Percentiles rank a stretch among this genome's conserved stretches.
phyloP scores from a whole-genome alignment of 2,329 filamentous ascomycete genomes.

The Colletotrichum sp. region DNA sequence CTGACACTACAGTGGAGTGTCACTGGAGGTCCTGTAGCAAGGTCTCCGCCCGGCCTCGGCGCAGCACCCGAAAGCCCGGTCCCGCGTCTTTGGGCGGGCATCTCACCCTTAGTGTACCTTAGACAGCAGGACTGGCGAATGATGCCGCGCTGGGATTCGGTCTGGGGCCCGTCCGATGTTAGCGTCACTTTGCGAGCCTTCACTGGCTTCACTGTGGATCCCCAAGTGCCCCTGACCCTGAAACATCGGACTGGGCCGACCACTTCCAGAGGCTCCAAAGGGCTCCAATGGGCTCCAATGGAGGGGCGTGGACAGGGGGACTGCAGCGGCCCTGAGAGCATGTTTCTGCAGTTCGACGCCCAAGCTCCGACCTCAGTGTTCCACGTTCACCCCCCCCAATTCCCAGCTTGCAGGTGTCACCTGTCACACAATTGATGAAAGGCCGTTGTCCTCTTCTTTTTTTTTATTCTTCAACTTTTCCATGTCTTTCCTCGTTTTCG shows the following conservation, averaged over 20 bases:
- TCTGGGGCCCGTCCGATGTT: constrained; percentile 12
- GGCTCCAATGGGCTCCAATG: background rate
- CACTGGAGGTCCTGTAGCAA: background rate
- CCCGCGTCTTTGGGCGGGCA: background rate
- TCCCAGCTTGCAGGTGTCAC: background rate
- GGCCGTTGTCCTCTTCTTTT: background rate
- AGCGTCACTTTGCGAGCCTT: background rate
- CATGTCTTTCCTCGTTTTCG: background rate
- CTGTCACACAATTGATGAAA: background rate
- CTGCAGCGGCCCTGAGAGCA: background rate
- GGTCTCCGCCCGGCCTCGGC: background rate
- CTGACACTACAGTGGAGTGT: background rate
- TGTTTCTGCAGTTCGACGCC: constrained; percentile 10
- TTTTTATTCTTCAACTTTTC: background rate
- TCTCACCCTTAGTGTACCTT: background rate
- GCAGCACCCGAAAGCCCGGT: constrained; percentile 7
- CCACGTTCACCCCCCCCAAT: background rate
- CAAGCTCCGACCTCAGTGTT: constrained; percentile 15
- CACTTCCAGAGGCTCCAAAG: background rate
- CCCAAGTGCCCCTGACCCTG: constrained; percentile 17
- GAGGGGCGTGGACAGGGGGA: background rate
- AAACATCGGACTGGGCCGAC: constrained; percentile 21
- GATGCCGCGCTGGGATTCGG: background rate
- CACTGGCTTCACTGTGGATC: background rate
- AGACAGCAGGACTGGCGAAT: background rate